These are phyloP conservation scores for Acacia melanoxylon DNA, from an alignment of 306 rosid genomes.

Conservation along the genomic window DNA sequence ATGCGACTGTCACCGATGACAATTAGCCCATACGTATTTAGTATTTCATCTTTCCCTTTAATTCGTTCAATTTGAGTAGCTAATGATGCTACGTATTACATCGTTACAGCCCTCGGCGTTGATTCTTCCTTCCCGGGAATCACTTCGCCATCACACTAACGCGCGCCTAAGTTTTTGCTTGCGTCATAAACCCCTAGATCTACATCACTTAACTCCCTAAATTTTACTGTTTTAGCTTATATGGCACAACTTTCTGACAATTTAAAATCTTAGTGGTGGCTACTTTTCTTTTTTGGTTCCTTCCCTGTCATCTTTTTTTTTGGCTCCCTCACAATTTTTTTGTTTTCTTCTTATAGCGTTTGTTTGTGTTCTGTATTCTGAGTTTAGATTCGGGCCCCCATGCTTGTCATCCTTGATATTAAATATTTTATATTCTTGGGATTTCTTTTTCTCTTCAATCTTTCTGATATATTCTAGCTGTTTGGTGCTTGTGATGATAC, in stretches of 20 bases:
- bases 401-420: background rate
- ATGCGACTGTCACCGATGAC: background rate
- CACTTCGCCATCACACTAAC: slow-evolving; percentile 21
- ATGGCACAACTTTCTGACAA: background rate
- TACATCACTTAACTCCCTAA: background rate
- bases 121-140: slow-evolving; percentile 15
- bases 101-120: slow-evolving; percentile 1
- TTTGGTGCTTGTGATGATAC: slow-evolving; percentile 18
- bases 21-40: background rate
- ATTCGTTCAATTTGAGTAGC: slow-evolving; percentile 9
- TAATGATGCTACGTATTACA: slow-evolving; percentile 25
- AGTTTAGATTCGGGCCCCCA: background rate
- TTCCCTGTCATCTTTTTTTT: background rate
- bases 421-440: background rate
- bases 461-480: background rate
- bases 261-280: background rate
- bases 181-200: background rate
- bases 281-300: background rate
- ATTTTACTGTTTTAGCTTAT: background rate
- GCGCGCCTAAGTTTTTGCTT: slow-evolving; percentile 16
- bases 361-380: background rate
- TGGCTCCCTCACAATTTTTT: background rate
- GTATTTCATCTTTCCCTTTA: background rate
- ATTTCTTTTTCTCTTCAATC: background rate
- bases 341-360: background rate